Percentiles rank a stretch among this genome's conserved stretches.
Conservation (phyloP, 1,284 basidiomycete genomes). For the Marasmius oreades region DNA sequence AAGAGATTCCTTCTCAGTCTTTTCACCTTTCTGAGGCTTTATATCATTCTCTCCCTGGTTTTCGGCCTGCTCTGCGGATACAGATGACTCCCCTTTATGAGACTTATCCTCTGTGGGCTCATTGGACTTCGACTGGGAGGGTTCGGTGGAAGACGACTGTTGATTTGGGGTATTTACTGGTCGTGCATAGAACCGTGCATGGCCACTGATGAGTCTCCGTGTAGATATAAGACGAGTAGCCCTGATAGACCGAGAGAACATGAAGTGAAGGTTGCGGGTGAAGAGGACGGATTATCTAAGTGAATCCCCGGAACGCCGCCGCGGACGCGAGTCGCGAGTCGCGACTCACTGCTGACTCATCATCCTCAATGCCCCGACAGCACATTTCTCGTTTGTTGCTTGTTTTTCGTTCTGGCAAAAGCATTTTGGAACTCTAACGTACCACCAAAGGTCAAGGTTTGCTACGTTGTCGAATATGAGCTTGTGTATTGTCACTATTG, state of each 20-base stretch:
- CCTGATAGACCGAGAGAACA: constrained; percentile 42
- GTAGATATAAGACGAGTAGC: constrained; percentile 33
- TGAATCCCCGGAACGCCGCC: not conserved
- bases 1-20: constrained; percentile 13
- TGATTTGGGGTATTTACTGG: constrained; percentile 20
- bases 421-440: too few species aligned
- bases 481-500: too few species aligned
- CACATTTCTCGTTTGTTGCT: too few species aligned
- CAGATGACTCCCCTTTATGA: constrained; percentile 28
- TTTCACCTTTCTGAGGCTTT: constrained; percentile 25
- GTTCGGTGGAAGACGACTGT: not conserved
- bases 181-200: constrained; percentile 25
- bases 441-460: too few species aligned
- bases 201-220: constrained; percentile 18
- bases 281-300: not conserved
- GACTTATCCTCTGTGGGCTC: constrained; percentile 24
- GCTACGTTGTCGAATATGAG: too few species aligned
- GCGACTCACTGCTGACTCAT: too few species aligned
- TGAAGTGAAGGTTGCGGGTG: constrained; percentile 17
- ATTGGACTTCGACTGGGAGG: constrained; percentile 1
- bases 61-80: constrained; percentile 24
- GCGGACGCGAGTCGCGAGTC: too few species aligned
- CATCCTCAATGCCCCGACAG: too few species aligned
- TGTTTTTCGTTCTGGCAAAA: too few species aligned
- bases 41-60: constrained; percentile 35